Evolutionary conservation across 2,329 filamentous ascomycete species (phyloP).

Genomic region (Sclerotinia spermophila): DNA sequence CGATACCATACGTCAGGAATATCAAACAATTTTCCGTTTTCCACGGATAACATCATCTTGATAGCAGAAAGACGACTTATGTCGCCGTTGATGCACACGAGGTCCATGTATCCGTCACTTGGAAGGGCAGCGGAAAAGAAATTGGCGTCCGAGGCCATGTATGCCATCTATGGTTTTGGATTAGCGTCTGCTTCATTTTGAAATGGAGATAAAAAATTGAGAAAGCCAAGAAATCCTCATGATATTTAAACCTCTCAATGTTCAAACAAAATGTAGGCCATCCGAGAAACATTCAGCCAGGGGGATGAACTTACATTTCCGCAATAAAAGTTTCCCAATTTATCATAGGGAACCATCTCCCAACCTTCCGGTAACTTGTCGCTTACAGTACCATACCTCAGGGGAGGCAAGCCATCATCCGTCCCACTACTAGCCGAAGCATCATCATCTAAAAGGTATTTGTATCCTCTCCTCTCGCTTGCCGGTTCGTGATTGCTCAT

Average conservation of each 20-base stretch:
- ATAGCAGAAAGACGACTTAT: slow-evolving; percentile 64
- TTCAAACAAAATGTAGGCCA: not conserved
- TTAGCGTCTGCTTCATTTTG: not conserved
- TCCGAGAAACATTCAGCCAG: not conserved
- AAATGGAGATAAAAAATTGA: not conserved
- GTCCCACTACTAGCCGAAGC: slow-evolving; percentile 33
- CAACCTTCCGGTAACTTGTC: slow-evolving; percentile 76
- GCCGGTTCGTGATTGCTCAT: slow-evolving; percentile 34
- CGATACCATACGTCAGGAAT: slow-evolving; percentile 72
- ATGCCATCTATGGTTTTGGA: slow-evolving; percentile 62
- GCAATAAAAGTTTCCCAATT: slow-evolving; percentile 86
- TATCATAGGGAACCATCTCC: slow-evolving; percentile 69
- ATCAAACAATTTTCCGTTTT: slow-evolving; percentile 74
- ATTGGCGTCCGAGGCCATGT: slow-evolving; percentile 80
- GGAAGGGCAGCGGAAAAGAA: slow-evolving; percentile 84
- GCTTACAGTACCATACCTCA: slow-evolving; percentile 76
- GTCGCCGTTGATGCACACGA: slow-evolving; percentile 76
- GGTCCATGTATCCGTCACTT: slow-evolving; percentile 80
- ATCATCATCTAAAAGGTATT: slow-evolving; percentile 36
- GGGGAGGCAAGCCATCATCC: slow-evolving; percentile 58
- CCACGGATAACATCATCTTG: slow-evolving; percentile 67
- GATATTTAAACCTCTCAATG: not conserved
- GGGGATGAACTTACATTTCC: slow-evolving; percentile 66
- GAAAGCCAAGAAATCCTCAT: not conserved
- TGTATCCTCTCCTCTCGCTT: slow-evolving; percentile 34